These are phyloP conservation scores for Colletotrichum scovillei DNA, from an alignment of 2,329 filamentous ascomycete genomes.

Conservation along the genomic window DNA sequence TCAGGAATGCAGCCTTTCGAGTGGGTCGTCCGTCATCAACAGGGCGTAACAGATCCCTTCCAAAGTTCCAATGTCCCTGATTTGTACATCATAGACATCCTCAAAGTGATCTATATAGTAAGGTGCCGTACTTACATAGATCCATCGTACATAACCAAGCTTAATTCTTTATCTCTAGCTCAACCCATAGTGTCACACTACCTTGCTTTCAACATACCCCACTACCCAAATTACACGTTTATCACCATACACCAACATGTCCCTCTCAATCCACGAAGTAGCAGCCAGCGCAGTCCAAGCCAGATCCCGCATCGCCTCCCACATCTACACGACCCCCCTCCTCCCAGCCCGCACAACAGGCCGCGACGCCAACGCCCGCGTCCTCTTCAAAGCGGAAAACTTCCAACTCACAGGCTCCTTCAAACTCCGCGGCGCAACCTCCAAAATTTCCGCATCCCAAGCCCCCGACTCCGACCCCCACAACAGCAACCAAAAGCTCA, in stretches of 20 bases:
- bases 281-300: constrained; percentile 35
- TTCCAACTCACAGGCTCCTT: constrained; percentile 42
- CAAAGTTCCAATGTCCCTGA: too few species aligned
- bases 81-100: neutral
- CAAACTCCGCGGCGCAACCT: constrained; percentile 41
- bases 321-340: constrained; percentile 40
- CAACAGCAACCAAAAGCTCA: constrained; percentile 15
- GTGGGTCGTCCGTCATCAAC: neutral
- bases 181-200: too few species aligned
- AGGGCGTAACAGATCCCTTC: neutral
- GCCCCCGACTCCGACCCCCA: neutral
- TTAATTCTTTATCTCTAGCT: neutral
- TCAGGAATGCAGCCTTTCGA: neutral
- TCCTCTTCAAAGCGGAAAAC: constrained; percentile 42
- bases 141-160: neutral
- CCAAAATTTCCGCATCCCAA: constrained; percentile 38
- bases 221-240: too few species aligned
- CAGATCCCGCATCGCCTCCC: constrained; percentile 33
- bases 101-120: neutral
- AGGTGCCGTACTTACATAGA: neutral
- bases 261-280: constrained; percentile 18
- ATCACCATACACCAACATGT: neutral
- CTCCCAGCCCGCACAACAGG: constrained; percentile 31
- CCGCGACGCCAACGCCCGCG: neutral
- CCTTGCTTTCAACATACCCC: too few species aligned